These are phyloP conservation scores for Nepenthes alata DNA, from an alignment of 179 eudicot species.

Conservation along the genomic window DNA sequence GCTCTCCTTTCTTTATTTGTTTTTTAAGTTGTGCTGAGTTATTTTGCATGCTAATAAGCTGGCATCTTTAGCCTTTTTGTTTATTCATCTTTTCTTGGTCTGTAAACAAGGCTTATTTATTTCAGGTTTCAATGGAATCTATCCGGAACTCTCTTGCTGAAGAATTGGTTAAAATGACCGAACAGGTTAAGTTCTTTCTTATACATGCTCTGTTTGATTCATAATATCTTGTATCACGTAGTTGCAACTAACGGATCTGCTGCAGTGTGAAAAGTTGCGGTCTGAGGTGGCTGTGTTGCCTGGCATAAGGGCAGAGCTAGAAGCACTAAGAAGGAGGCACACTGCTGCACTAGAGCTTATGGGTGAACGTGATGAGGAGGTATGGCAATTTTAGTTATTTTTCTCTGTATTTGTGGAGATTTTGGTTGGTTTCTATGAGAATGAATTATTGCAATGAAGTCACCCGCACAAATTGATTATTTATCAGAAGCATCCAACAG, in stretches of 20 bases:
- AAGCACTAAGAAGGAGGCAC: slow-evolving; percentile 80
- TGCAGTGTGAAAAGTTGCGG: slow-evolving; percentile 81
- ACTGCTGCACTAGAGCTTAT: slow-evolving; percentile 96
- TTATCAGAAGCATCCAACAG: too few relatives aligned
- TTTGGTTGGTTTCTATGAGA: too few relatives aligned
- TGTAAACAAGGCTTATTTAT: slow-evolving; percentile 1
- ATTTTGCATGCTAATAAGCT: too few relatives aligned
- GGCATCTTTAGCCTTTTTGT: too few relatives aligned
- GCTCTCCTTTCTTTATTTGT: too few relatives aligned
- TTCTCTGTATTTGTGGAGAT: background rate
- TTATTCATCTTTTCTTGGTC: background rate
- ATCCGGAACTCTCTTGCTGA: slow-evolving; percentile 94
- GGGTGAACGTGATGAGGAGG: slow-evolving; percentile 99
- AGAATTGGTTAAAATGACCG: slow-evolving; percentile 90
- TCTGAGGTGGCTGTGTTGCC: slow-evolving; percentile 70
- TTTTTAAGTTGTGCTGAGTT: too few relatives aligned
- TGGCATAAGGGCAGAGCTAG: slow-evolving; percentile 82
- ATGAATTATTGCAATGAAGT: too few relatives aligned
- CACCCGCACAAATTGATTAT: too few relatives aligned
- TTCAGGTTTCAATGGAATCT: slow-evolving; percentile 81
- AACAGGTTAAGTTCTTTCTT: slow-evolving; percentile 31
- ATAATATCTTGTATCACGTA: slow-evolving; percentile 3
- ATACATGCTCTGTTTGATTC: slow-evolving; percentile 1
- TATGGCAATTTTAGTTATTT: slow-evolving; percentile 13
- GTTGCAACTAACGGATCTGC: slow-evolving; percentile 1